phyloP scores from a whole-genome alignment of 495 filamentous ascomycete genomes.

The Aspergillus cavernicola region DNA sequence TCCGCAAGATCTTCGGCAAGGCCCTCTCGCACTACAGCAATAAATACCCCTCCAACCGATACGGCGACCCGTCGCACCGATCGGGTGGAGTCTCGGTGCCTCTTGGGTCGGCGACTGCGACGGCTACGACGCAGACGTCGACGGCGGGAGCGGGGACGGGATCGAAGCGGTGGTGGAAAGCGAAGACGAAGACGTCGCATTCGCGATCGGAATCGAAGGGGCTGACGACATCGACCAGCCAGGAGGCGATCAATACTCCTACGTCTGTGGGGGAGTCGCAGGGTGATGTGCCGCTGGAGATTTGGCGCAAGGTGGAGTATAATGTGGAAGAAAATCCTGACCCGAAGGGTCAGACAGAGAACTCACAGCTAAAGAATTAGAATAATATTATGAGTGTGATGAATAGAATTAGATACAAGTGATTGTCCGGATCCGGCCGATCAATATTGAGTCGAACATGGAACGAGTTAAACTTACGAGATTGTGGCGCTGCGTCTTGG shows the following conservation, averaged over 20 bases:
- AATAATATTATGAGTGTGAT: too few species aligned
- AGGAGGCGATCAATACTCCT: conserved; percentile 1
- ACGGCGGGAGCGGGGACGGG: neutral
- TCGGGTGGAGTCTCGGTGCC: neutral
- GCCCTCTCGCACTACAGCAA: conserved; percentile 34
- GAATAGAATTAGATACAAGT: too few species aligned
- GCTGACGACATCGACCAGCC: neutral
- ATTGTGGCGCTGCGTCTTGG: too few species aligned
- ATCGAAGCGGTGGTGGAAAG: neutral
- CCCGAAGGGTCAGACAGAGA: too few species aligned
- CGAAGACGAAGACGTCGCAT: neutral
- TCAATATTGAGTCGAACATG: too few species aligned
- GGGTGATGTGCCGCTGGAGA: neutral
- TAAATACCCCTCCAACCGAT: conserved; percentile 12
- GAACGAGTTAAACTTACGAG: too few species aligned
- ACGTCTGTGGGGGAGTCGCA: neutral
- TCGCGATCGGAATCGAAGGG: neutral
- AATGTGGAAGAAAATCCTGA: neutral
- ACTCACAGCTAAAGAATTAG: too few species aligned
- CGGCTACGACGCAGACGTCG: neutral
- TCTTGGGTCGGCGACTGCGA: neutral
- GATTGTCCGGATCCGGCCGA: too few species aligned
- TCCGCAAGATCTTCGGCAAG: conserved; percentile 49
- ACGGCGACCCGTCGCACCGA: neutral
- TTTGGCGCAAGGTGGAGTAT: conserved; percentile 9